Evolutionary conservation across 108 stramenopile species (phyloP), one percentile per base, ranked within the genome.

Genomic region (Pinguiococcus pyrenoidosus): DNA sequence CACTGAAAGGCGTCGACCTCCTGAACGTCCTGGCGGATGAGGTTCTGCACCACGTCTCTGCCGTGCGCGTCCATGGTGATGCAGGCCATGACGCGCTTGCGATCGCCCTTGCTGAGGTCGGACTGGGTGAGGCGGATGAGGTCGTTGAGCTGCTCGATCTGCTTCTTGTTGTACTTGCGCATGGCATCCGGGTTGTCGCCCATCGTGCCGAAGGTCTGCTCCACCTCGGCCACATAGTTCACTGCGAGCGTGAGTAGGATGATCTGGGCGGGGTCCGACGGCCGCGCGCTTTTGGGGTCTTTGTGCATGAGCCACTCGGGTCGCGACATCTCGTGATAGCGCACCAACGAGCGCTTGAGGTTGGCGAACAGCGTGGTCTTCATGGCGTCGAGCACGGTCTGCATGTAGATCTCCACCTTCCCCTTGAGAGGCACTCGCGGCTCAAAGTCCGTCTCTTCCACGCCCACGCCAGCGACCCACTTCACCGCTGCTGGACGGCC

Each of bases 1-100:
- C 83, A 85, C 40, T 80, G 66, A 46, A 85, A 85, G 29, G 56
- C 62, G 49, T 48, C 52, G 2, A 56, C 60, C 28, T 60, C 41
- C 23, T 37, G 20, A 1, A 84, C 75, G 13, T 66, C 58, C 29
- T 72, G 65, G 10, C 74, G 68, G 21, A 79, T 64, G 69, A 85
- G 75, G 43, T 72, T 74, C 32, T 76, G 64, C 4, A 82, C 78
- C 12, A 85, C 59, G 42, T 85, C 83, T n/a, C 83, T 61, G 16
- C 72, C 65, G 52, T 85, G 83, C 28, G 81, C 78, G 49, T 85
- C 83, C 76, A 82, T 80, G 21, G 81, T 81, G 49, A 85, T 80
- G 54, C 80, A 72, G 18, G 74, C 70, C 80, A 82, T 80, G 28
- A 85, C 69, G 17, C 81, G 56, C 14, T 66, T 73, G 23, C 81